These are phyloP conservation scores for Verticillium tricorpus DNA, from an alignment of 2,329 filamentous ascomycete genomes.

Conservation along the genomic window DNA sequence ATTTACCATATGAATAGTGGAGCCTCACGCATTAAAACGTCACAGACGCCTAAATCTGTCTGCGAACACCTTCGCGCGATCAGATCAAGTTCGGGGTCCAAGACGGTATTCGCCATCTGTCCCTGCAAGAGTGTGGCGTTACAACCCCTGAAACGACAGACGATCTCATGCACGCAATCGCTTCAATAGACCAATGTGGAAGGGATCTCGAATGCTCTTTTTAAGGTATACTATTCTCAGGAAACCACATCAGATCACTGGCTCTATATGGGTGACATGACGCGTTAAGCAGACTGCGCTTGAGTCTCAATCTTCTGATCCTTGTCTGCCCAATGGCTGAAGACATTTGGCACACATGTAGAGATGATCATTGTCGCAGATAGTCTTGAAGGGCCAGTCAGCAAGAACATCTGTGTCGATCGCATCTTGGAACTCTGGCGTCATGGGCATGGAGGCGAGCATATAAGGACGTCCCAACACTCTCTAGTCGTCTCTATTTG, in stretches of 20 bases:
- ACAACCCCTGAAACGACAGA: background rate
- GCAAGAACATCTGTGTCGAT: no score
- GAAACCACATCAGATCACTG: background rate
- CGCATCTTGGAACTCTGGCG: no score
- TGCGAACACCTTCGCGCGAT: background rate
- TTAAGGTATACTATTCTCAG: background rate
- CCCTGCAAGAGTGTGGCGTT: background rate
- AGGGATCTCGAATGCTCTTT: background rate
- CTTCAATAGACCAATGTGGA: background rate
- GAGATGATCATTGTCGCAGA: no score
- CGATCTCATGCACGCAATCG: background rate
- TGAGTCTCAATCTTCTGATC: background rate
- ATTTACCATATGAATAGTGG: background rate
- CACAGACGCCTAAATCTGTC: background rate
- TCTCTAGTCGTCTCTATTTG: no score
- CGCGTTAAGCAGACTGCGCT: background rate
- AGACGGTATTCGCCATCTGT: background rate
- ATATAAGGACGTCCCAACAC: no score
- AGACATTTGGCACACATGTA: no score
- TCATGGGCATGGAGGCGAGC: no score
- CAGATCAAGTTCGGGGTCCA: background rate
- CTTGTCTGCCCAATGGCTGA: background rate
- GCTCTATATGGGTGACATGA: background rate
- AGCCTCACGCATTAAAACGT: background rate
- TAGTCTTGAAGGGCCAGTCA: no score